Conservation (phyloP, 345 rosid genomes). For the Euphorbia peplus region DNA sequence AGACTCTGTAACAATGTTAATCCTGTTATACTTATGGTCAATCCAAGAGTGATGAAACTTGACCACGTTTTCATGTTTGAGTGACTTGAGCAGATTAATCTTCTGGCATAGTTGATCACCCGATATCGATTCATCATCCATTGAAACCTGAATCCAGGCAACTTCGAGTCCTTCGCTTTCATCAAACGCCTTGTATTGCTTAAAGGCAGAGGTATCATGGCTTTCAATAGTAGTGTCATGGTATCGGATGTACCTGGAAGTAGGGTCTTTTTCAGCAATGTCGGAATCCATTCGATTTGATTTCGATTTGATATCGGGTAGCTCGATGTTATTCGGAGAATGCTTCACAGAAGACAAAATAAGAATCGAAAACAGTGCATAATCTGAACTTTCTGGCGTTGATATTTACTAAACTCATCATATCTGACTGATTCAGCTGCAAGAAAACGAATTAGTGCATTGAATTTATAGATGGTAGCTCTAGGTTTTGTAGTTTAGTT, state of each 20-base stretch:
- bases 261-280: not conserved
- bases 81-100: slow-evolving; percentile 66
- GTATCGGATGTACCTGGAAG: not conserved
- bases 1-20: slow-evolving; percentile 88
- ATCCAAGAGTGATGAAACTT: slow-evolving; percentile 78
- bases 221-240: not conserved
- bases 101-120: slow-evolving; percentile 68
- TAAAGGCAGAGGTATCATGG: not conserved
- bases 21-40: slow-evolving; percentile 56
- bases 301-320: no score
- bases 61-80: slow-evolving; percentile 72
- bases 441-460: not conserved
- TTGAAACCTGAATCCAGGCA: slow-evolving; percentile 77
- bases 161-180: slow-evolving; percentile 77
- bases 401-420: no score
- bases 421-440: no score
- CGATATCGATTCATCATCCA: slow-evolving; percentile 64
- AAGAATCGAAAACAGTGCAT: slow-evolving; percentile 53
- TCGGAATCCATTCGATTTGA: not conserved
- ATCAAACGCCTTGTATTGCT: slow-evolving; percentile 71
- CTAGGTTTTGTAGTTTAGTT: not conserved
- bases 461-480: no score
- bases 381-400: slow-evolving; percentile 40
- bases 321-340: slow-evolving; percentile 40
- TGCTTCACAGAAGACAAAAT: slow-evolving; percentile 44